phyloP scores from a whole-genome alignment of 1,284 basidiomycete species.

The Coniferiporia weirii region DNA sequence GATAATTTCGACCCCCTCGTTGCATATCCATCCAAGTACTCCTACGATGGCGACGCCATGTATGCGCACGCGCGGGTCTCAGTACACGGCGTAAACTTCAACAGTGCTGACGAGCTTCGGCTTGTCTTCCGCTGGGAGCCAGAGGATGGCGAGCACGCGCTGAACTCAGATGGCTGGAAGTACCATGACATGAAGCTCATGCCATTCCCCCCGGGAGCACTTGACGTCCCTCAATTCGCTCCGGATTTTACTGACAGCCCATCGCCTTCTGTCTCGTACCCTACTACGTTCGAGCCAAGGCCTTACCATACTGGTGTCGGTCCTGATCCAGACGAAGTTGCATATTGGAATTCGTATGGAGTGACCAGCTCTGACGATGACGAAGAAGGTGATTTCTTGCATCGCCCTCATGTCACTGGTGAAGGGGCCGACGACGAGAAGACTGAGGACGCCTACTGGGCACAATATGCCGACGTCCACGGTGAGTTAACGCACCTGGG shows the following conservation, averaged over 20 bases:
- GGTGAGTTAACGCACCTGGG: slow-evolving; percentile 35
- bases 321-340: slow-evolving; percentile 39
- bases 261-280: slow-evolving; percentile 2
- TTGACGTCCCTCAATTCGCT: slow-evolving; percentile 37
- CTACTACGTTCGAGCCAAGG: slow-evolving; percentile 15
- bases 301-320: slow-evolving; percentile 22
- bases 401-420: neutral
- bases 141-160: slow-evolving; percentile 21
- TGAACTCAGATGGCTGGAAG: slow-evolving; percentile 40
- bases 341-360: slow-evolving; percentile 67
- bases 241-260: slow-evolving; percentile 17
- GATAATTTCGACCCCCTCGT: slow-evolving; percentile 33
- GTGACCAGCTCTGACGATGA: slow-evolving; percentile 29
- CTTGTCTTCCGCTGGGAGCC: slow-evolving; percentile 65
- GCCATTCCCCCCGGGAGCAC: slow-evolving; percentile 63
- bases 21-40: slow-evolving; percentile 45
- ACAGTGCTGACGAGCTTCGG: slow-evolving; percentile 38
- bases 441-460: slow-evolving; percentile 73
- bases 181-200: slow-evolving; percentile 65
- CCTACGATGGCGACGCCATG: slow-evolving; percentile 51
- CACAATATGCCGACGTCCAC: slow-evolving; percentile 60
- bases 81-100: slow-evolving; percentile 12
- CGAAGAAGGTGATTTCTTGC: slow-evolving; percentile 21
- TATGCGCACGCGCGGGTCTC: slow-evolving; percentile 60
- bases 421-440: slow-evolving; percentile 27